Base-by-base conservation (phyloP, 2,329 filamentous ascomycete genomes). In the Alternaria angustiovoidea region DNA sequence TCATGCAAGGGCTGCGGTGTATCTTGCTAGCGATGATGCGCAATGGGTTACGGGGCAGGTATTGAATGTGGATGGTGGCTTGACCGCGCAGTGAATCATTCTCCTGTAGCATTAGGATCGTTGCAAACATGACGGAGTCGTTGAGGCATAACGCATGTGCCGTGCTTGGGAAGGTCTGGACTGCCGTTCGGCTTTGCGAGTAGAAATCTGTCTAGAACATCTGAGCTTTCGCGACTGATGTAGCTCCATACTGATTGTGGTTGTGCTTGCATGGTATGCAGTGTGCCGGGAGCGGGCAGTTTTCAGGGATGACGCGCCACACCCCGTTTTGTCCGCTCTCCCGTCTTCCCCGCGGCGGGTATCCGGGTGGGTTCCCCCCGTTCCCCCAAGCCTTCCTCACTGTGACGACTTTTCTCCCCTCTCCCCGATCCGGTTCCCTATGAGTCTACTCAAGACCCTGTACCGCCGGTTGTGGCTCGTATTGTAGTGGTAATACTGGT, bases 31-130 rank as follows among this genome's bases (percentile, higher is more conserved):
- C 39, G 63, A 65, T 22, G 57, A 61, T 44, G 80, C 79, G 0
- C 68, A 66, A 14, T 83, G 77, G 75, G 68, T 82, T 5, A 82
- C 80, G 24, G 80, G 81, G 11, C 38, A 44, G 39, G 28, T 30
- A 30, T 30, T 30, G 28, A 30, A 30, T 30, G 28, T 30, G 28
- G 28, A 30, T 30, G 28, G 28, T 30, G 28, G 28, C 28, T 30
- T 30, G 28, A 30, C 28, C 4, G 28, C 28, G 28, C 28, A 30
- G 28, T 30, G 28, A 30, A 12, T 12, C 9, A 30, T 11, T 30
- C 28, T 30, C 28, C 28, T 11, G 28, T 11, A 30, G 8, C 9
- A 5, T 30, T 30, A 12, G 28, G 28, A 30, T 30, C 28, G 28
- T 30, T 11, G 28, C 28, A 30, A 30, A 12, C 3, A 30, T 30